Base-by-base conservation (phyloP, 768 basidiomycete genomes). In the Termitomyces sp. region DNA sequence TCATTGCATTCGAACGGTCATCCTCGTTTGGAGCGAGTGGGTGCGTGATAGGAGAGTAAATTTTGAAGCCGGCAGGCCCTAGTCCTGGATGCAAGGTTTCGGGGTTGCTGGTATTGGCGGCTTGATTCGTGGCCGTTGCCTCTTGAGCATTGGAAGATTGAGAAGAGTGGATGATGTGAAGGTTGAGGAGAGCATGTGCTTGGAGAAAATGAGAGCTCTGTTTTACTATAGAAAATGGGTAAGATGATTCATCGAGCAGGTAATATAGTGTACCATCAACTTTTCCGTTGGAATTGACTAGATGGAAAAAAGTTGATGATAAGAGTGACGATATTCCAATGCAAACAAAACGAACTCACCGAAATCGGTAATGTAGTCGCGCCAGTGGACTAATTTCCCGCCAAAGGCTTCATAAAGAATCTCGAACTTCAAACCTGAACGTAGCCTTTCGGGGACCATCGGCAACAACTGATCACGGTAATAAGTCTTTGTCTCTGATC, bases 81-180 rank as follows among this genome's bases (percentile, higher is more conserved):
- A 84, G 73, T 15, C 73, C 74, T 1, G 84, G 80, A 54, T 85
- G 83, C 6, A 85, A 67, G 5, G 83, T 75, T n/a, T 82, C 78
- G 20, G 65, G 68, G 32, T 68, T 73, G 63, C 70, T 73, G 52
- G 69, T 70, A 50, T 74, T 74, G 38, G 73, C 68, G 16, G 55
- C 64, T 27, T 57, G 64, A 60, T 68, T 56, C 59, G 69, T 70
- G 51, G 63, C 67, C 29, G 69, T 66, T 60, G 54, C 66, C 65
- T 46, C 64, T 61, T 61, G 63, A 20, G 66, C 66, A 3, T 71
- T 67, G 0, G 78, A 65, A 0, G 82, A 70, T 64, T 91, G 88
- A 1, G 86, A 86, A 2, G 89, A 86, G 62, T 93, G 90, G 50
- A 94, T 89, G 66, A 94, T 88, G 66, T 94, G 91, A 13, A 94